Evolutionary conservation across 495 filamentous ascomycete species (phyloP).

Genomic region (Podospora sp.): DNA sequence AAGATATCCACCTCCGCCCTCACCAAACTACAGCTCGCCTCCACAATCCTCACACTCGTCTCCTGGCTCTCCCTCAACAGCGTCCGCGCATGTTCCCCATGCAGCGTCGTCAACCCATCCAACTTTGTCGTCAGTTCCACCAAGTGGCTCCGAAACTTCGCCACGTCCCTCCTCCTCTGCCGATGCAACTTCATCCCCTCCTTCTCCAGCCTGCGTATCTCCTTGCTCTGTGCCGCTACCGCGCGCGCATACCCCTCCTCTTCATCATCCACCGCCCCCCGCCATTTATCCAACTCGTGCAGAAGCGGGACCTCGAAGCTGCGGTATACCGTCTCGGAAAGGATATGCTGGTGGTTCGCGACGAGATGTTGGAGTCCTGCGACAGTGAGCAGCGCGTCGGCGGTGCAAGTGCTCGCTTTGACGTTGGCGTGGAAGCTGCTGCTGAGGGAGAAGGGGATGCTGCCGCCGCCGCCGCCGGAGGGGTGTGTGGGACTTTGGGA

Average conservation of each 20-base stretch:
- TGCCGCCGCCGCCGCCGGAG: conserved; percentile 29
- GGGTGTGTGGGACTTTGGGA: conserved; percentile 12
- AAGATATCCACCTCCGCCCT: conserved; percentile 68
- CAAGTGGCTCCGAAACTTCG: conserved; percentile 55
- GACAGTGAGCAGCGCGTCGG: conserved; percentile 58
- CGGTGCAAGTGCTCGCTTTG: conserved; percentile 56
- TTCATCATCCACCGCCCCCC: conserved; percentile 58
- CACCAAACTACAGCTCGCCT: conserved; percentile 62
- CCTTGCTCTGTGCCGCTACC: conserved; percentile 50
- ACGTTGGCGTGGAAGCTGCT: conserved; percentile 48
- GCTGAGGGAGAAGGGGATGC: conserved; percentile 34
- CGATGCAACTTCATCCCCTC: conserved; percentile 61
- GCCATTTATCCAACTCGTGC: conserved; percentile 65
- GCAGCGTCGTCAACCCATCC: conserved; percentile 60
- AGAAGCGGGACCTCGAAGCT: conserved; percentile 65
- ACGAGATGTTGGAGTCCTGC: conserved; percentile 66
- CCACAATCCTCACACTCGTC: conserved; percentile 57
- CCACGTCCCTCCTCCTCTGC: conserved; percentile 56
- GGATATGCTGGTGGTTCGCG: conserved; percentile 66
- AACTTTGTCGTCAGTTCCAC: conserved; percentile 61
- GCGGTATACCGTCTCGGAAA: conserved; percentile 64
- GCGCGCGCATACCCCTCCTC: conserved; percentile 59
- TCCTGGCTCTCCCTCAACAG: conserved; percentile 61
- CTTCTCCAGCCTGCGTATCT: conserved; percentile 62
- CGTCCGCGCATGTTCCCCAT: conserved; percentile 58